Base-by-base conservation (phyloP, 192 early-diverging fungal species). In the Linderina pennispora region DNA sequence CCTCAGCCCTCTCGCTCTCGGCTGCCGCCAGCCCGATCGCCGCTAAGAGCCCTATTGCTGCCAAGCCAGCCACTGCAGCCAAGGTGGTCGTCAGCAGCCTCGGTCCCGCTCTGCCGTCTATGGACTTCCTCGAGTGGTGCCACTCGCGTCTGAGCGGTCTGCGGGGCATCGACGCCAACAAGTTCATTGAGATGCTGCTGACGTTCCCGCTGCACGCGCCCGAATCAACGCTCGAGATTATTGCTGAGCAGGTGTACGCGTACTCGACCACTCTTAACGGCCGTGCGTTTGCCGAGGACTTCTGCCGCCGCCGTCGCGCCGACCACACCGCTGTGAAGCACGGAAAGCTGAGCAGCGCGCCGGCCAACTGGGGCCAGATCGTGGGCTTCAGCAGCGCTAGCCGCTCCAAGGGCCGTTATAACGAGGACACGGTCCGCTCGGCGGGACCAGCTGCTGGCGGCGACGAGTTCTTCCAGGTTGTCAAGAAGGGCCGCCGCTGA, bases 201-300 rank as follows among this genome's bases (percentile, higher is more conserved):
- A 78, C 84, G 5, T 90, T 90, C 67, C 83, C 84, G 1, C 43
- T 82, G 36, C 77, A 86, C 52, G 63, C 65, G 6, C 67, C 79
- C 25, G 75, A 81, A 4, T 64, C 70, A 19, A 80, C 84, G 3
- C 56, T 84, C 10, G 85, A 87, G 44, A 87, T 87, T 35, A 87
- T 90, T 31, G 75, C 83, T 22, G 87, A 87, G 48, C 77, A 79
- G 44, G 75, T 87, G 33, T 83, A 87, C 56, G 81, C 81, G n/a
- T 77, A 84, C 53, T 87, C 87, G 1, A 53, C 76, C 18, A 76
- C 78, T 8, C 65, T 90, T 51, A 80, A 87, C 45, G 84, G 85
- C 35, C 81, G 83, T 25, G 80, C 78, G 8, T 90, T 90, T 69
- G 81, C 87, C 16, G 77, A 84, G 16, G 87, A 90, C 53, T 90